These are phyloP conservation scores for Chernovozyma aurita DNA, from an alignment of 1,139 yeast species.

Conservation along the genomic window DNA sequence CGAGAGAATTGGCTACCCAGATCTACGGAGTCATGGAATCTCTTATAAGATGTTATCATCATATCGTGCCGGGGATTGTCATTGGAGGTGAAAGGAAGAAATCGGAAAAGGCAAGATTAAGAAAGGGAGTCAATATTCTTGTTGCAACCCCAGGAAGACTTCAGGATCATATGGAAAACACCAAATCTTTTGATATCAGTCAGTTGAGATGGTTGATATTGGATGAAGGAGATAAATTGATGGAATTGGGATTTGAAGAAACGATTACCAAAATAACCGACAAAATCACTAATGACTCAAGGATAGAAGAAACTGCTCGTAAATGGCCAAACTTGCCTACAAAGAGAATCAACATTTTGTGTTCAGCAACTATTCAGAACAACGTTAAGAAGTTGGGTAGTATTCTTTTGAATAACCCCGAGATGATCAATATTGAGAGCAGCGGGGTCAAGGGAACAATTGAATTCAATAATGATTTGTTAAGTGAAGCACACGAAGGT, in stretches of 20 bases:
- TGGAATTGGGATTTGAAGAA: conserved; percentile 95
- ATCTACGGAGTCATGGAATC: conserved; percentile 77
- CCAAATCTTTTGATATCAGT: conserved; percentile 62
- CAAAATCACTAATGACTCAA: conserved; percentile 44
- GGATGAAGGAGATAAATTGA: conserved; percentile 94
- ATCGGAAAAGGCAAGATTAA: conserved; percentile 81
- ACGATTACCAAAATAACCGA: conserved; percentile 74
- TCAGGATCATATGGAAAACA: conserved; percentile 89
- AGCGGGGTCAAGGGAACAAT: conserved; percentile 27
- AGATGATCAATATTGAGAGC: conserved; percentile 49
- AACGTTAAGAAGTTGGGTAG: conserved; percentile 79
- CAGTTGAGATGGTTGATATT: conserved; percentile 78
- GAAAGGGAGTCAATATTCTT: conserved; percentile 84
- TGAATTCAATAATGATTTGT: conserved; percentile 33
- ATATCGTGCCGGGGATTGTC: conserved; percentile 86
- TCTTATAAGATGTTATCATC: conserved; percentile 67
- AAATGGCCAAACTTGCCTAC: conserved; percentile 58
- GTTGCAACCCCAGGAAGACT: conserved; percentile 93
- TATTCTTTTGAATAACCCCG: conserved; percentile 65
- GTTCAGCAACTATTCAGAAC: conserved; percentile 91
- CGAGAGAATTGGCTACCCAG: conserved; percentile 92
- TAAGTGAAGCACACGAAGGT: conserved; percentile 11
- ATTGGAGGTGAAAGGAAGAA: conserved; percentile 95
- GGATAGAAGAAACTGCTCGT: conserved; percentile 33
- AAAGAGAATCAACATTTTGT: conserved; percentile 70